Conservation (phyloP, 1,284 basidiomycete genomes). For the Vanrija humicola region DNA sequence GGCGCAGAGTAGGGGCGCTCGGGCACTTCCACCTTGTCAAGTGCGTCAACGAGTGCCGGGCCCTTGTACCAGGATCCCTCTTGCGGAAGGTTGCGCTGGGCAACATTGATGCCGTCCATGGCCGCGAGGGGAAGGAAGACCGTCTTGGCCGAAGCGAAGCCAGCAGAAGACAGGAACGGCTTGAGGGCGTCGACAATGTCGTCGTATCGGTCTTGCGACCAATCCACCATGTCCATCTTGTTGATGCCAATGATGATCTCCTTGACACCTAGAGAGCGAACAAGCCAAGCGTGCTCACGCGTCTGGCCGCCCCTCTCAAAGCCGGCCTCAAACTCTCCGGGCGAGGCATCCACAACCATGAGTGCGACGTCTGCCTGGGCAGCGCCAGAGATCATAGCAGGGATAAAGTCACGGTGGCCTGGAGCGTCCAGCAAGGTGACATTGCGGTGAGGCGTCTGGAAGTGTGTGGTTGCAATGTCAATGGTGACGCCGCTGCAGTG, state of each 20-base stretch:
- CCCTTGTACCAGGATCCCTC: conserved; percentile 72
- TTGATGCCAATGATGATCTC: conserved; percentile 92
- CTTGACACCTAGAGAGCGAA: conserved; percentile 88
- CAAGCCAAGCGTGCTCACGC: conserved; percentile 89
- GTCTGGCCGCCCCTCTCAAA: conserved; percentile 94
- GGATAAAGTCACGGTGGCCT: conserved; percentile 95
- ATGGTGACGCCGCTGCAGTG: conserved; percentile 86
- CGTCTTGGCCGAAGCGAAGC: conserved; percentile 74
- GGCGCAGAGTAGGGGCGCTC: conserved; percentile 70
- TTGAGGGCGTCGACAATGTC: conserved; percentile 71
- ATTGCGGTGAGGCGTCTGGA: conserved; percentile 70
- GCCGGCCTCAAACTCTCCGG: conserved; percentile 92
- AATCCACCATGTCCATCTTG: conserved; percentile 87
- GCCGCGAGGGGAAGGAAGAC: conserved; percentile 86
- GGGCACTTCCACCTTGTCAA: conserved; percentile 81
- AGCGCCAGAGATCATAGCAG: conserved; percentile 98
- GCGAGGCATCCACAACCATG: conserved; percentile 86
- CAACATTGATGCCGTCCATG: conserved; percentile 78
- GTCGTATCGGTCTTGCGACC: conserved; percentile 76
- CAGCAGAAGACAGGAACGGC: conserved; percentile 81
- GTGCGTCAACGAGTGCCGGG: conserved; percentile 73
- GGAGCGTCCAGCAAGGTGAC: conserved; percentile 95
- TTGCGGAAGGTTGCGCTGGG: conserved; percentile 41
- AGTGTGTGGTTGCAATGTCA: conserved; percentile 84
- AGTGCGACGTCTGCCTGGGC: conserved; percentile 94